Base-by-base conservation (phyloP, 2,329 filamentous ascomycete species). In the Aspergillus flavus region DNA sequence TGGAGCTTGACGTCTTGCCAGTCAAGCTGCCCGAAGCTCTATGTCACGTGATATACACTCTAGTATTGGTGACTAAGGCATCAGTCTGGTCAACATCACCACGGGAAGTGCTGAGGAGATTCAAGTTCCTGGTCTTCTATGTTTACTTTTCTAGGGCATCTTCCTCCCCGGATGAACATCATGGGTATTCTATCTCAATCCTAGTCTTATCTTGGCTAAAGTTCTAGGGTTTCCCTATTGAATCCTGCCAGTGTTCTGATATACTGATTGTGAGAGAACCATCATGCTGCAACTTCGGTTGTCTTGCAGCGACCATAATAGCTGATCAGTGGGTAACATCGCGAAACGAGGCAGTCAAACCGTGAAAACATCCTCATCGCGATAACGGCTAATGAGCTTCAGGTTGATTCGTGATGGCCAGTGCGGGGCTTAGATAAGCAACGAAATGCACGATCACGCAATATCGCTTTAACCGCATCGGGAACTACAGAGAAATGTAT, bases 401-500 rank as follows among this genome's bases (percentile, higher is more conserved):
- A 36, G 52, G 32, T 32, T 26, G 11, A 55, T 55, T 32, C 52
- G 6, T 11, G 52, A 55, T 55, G 32, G 41, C 52, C 52, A 32
- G n/a, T 59, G n/a, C 36, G 32, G 39, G 32, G 61, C 52, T 70
- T 71, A 72, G 54, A 59, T 72, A 70, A 71, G 67, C 66, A 39
- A 28, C 39, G 32, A 16, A 46, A 26, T 23, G 34, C 53, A 66
- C 61, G 61, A 75, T 72, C 72, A 74, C 73, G 73, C 72, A 70
- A 73, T 73, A 70, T 67, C 61, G 66, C 63, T 57, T 69, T 75
- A 73, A 69, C 73, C 68, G 61, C 67, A 65, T 74, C 65, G 64
- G 70, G 71, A 32, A 21, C 55, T 48, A 46, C 50, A 32, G 61
- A 66, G 60, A 62, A 64, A 68, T 69, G 68, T 72, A 71, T 68